These are phyloP conservation scores for Usnea hakonensis DNA, from an alignment of 495 filamentous ascomycete genomes.

Conservation along the genomic window DNA sequence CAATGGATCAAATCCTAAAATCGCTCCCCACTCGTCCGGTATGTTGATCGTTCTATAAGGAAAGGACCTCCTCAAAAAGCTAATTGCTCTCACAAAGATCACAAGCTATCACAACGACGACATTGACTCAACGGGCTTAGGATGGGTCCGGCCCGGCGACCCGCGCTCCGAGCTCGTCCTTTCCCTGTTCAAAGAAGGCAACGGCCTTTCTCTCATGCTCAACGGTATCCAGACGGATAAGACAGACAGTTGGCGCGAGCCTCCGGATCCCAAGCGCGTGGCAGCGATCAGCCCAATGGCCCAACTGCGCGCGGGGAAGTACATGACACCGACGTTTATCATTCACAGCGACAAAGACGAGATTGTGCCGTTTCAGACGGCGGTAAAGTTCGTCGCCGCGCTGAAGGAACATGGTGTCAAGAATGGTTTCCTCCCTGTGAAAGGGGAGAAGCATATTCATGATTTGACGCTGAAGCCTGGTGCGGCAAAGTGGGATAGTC, in stretches of 20 bases:
- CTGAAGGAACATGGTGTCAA: constrained; percentile 26
- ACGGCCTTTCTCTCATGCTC: constrained; percentile 31
- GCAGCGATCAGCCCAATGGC: constrained; percentile 27
- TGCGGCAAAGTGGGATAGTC: constrained; percentile 26
- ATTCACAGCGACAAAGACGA: constrained; percentile 42
- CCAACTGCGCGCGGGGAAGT: constrained; percentile 32
- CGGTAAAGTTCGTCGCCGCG: constrained; percentile 20
- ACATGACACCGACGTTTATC: constrained; percentile 38
- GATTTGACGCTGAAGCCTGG: constrained; percentile 26
- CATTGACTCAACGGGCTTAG: too few relatives aligned
- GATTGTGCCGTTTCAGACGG: constrained; percentile 32
- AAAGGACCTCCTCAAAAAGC: too few relatives aligned
- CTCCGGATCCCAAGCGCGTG: constrained; percentile 21
- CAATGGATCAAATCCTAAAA: constrained; percentile 13
- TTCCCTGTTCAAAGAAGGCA: constrained; percentile 33
- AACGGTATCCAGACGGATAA: constrained; percentile 21
- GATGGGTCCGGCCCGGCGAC: constrained; percentile 27
- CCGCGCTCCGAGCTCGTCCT: constrained; percentile 32
- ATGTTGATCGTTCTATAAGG: too few relatives aligned
- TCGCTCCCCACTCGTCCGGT: too few relatives aligned
- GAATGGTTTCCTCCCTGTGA: constrained; percentile 20
- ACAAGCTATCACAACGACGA: too few relatives aligned
- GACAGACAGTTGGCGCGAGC: not conserved
- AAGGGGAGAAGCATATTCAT: constrained; percentile 30
- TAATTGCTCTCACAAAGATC: too few relatives aligned